Percentiles rank a stretch among this genome's conserved stretches.
Conservation (phyloP, 192 early-diverging fungal genomes). For the Chytriomyces sp. region DNA sequence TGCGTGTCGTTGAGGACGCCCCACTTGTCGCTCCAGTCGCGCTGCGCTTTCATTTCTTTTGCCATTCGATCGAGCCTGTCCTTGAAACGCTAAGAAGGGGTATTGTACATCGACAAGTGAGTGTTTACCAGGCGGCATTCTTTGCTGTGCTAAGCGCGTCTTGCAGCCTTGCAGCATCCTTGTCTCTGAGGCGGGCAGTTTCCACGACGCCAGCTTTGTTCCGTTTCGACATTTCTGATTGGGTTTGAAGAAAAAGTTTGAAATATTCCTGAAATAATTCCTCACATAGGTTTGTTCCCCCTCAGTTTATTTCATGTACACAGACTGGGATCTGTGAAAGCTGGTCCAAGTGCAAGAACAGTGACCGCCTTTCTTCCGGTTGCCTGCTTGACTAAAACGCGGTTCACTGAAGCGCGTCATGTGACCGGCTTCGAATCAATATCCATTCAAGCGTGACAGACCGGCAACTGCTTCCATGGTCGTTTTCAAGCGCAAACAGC, state of each 20-base stretch:
- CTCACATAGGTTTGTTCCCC: too few species aligned
- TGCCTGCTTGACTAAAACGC: too few species aligned
- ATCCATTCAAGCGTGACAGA: too few species aligned
- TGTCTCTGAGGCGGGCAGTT: not conserved
- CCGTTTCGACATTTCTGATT: not conserved
- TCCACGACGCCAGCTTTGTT: not conserved
- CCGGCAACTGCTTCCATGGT: too few species aligned
- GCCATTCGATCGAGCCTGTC: constrained; percentile 49
- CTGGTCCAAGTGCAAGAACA: too few species aligned
- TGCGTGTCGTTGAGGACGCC: constrained; percentile 41
- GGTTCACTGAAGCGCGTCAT: too few species aligned
- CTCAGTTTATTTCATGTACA: too few species aligned
- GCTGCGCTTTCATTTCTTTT: constrained; percentile 39
- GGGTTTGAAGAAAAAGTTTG: not conserved
- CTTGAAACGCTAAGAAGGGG: not conserved
- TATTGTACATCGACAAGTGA: not conserved
- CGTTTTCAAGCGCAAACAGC: too few species aligned
- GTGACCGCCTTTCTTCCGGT: too few species aligned
- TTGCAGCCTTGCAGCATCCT: constrained; percentile 14
- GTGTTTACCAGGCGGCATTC: constrained; percentile 7
- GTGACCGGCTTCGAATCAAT: too few species aligned
- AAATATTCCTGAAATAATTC: too few species aligned
- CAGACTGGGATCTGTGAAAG: too few species aligned
- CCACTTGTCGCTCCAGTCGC: constrained; percentile 48
- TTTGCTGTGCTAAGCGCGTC: constrained; percentile 1